Conservation (phyloP, 768 basidiomycete species). For the Tulasnella sp. region DNA sequence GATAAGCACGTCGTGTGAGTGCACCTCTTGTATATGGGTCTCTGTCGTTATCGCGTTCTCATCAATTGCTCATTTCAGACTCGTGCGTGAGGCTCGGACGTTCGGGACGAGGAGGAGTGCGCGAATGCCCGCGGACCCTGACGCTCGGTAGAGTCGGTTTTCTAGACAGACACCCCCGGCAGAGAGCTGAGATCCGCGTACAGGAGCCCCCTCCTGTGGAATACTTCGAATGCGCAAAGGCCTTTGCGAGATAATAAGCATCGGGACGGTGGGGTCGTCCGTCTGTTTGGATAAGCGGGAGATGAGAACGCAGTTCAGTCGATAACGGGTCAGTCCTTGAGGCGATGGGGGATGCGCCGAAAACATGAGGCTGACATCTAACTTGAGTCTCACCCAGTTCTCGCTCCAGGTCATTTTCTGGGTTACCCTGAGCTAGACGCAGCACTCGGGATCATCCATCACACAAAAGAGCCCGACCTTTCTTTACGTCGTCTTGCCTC, state of each 20-base stretch:
- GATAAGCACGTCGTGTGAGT: neutral
- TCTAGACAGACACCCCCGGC: neutral
- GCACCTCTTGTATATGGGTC: neutral
- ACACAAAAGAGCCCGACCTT: conserved; percentile 5
- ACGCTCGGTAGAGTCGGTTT: neutral
- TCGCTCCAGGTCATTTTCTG: neutral
- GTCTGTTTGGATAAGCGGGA: neutral
- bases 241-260: conserved; percentile 3
- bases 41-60: neutral
- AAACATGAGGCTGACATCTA: conserved; percentile 9
- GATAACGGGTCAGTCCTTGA: conserved; percentile 11
- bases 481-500: neutral
- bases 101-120: neutral
- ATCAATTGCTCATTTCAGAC: neutral
- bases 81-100: neutral
- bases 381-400: conserved; percentile 1
- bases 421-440: conserved; percentile 4
- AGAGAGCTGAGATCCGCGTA: neutral
- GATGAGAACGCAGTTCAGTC: neutral
- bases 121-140: neutral
- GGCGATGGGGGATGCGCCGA: conserved; percentile 4
- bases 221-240: neutral
- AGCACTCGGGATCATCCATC: neutral
- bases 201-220: neutral
- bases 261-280: neutral